Evolutionary conservation across 805 yeast genomes (phyloP).

Genomic region (Kuraishia hungarica): DNA sequence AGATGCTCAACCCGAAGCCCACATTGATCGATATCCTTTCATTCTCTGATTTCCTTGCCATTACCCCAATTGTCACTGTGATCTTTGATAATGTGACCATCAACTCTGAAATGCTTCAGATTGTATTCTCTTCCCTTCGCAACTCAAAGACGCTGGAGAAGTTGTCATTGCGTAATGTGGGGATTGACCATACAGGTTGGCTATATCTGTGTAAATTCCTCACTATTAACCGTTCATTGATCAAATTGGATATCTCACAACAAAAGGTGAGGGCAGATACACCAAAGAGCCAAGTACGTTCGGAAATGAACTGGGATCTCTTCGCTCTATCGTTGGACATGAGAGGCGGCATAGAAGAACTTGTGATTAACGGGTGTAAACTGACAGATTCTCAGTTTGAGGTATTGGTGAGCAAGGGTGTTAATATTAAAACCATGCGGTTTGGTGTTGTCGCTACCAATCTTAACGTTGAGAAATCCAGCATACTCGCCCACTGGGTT

Average conservation of each 20-base stretch:
- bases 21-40: conserved; percentile 49
- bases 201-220: conserved; percentile 38
- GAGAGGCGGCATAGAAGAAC: conserved; percentile 48
- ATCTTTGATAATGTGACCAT: conserved; percentile 50
- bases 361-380: conserved; percentile 50
- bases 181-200: conserved; percentile 47
- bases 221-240: conserved; percentile 30
- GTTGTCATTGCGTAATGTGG: conserved; percentile 45
- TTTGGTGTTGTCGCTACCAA: conserved; percentile 48
- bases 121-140: conserved; percentile 36
- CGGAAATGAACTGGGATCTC: conserved; percentile 46
- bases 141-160: conserved; percentile 37
- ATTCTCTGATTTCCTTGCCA: conserved; percentile 47
- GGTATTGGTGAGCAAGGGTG: conserved; percentile 31
- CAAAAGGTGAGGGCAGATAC: conserved; percentile 41
- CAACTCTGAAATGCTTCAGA: conserved; percentile 44
- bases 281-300: conserved; percentile 26
- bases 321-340: conserved; percentile 31
- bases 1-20: conserved; percentile 49
- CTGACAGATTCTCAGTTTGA: conserved; percentile 32
- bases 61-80: conserved; percentile 45
- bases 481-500: conserved; percentile 39
- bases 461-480: conserved; percentile 31
- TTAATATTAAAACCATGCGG: conserved; percentile 34
- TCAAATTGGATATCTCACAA: conserved; percentile 49